Base-by-base conservation (phyloP, 768 basidiomycete species). In the Mycena polygramma region DNA sequence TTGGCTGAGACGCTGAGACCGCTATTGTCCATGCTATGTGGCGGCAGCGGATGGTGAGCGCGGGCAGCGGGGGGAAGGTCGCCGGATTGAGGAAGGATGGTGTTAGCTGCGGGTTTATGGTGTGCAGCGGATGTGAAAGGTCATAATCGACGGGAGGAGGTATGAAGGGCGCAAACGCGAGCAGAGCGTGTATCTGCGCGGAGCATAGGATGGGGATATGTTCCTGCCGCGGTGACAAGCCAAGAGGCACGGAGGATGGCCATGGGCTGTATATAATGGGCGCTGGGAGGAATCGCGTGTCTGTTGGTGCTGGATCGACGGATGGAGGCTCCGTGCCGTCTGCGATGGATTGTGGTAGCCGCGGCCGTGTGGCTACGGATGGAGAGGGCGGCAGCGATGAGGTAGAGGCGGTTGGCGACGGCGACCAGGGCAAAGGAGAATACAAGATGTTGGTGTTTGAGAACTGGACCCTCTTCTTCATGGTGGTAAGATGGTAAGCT, bases 151-250 rank as follows among this genome's bases (percentile, higher is more conserved):
- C 58, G 7, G 41, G 11, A 4, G 72, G 72, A 4, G 54, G 64
- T 0, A 55, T 13, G 51, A 67, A 68, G 7, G 72, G 72, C 37
- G 55, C 41, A 53, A 63, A 73, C 1, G 68, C 49, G 41, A 87
- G 82, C 53, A 83, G 77, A 55, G 78, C 78, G 69, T 87, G 84
- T 51, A 87, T 81, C 39, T 84, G 82, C 73, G 83, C 70, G 54
- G 77, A 75, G 57, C 76, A 76, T 30, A 53, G 55, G 39, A 63
- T 63, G 72, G 41, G 74, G 63, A 68, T 72, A 76, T 63, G 75
- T 10, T 54, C 30, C 13, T 1, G 46, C 30, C 26, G 24, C 46
- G 55, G 66, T 10, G 60, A 49, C 41, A 36, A 6, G 22, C 39
- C 22, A 19, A 54, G 22, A 9, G 35, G 49, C 35, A 22, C 1